Evolutionary conservation across 2,329 filamentous ascomycete species (phyloP), one percentile per base, ranked within the genome.

Genomic region (Chaetomiaceae sp.): DNA sequence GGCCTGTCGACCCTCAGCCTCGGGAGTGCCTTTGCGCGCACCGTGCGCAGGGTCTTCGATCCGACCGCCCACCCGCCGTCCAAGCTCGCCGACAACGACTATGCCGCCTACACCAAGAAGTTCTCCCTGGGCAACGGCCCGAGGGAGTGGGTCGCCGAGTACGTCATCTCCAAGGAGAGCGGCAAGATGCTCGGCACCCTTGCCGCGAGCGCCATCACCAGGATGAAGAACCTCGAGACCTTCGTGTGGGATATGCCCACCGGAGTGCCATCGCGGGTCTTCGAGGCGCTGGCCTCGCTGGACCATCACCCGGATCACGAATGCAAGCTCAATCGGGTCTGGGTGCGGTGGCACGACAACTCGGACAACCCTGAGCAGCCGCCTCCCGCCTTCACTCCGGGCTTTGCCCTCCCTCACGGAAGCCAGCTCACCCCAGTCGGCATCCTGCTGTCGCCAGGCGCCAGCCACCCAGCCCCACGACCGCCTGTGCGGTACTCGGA

Each of bases 221-320:
- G 85, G 52, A 93, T 93, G 87, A 71, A 80, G 42, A 88, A 87
- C 58, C 72, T 94, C 32, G 87, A 93, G 65, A 82, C 81, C 0
- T 93, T 93, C 59, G 74, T 87, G 3, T 93, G 87, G 87, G 87
- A 94, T 59, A 91, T 93, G 87, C 87, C 87, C 1, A 93, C 87
- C 0, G 88, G 87, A 1, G 84, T 93, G 15, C 68, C 89, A 43
- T 77, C 86, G 43, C 86, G 91, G 61, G 84, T 91, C 22, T 93
- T 88, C 77, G 78, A 88, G 60, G 83, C 86, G 18, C 72, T 94
- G 38, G 80, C 83, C 1, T 88, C 84, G 5, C 70, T 89, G 11
- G 81, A 79, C 32, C 76, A 85, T 56, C 72, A 72, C 32, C 73
- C 77, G 38, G 73, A 76, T 19, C 71, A 79, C 47, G 73, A 65